Evolutionary conservation across 2,329 filamentous ascomycete genomes (phyloP).

Genomic region (Neonectria punicea): DNA sequence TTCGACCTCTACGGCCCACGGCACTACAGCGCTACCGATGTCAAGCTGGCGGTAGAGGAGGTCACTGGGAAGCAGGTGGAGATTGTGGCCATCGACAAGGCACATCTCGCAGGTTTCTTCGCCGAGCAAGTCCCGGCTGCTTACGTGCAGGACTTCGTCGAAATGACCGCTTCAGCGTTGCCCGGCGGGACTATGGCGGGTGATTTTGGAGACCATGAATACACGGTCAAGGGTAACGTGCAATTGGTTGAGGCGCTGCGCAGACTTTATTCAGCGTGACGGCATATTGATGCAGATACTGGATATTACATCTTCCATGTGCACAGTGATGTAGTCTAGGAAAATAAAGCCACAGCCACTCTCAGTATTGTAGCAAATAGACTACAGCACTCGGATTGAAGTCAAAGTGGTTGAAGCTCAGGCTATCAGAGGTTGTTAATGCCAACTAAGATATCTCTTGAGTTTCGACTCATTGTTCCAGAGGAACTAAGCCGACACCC

Average conservation of each 20-base stretch:
- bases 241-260: constrained; percentile 42
- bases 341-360: too few relatives aligned
- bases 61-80: constrained; percentile 40
- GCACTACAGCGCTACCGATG: constrained; percentile 43
- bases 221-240: constrained; percentile 37
- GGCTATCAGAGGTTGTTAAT: too few relatives aligned
- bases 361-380: too few relatives aligned
- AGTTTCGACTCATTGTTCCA: too few relatives aligned
- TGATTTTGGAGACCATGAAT: constrained; percentile 39
- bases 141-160: constrained; percentile 42
- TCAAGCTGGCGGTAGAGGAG: constrained; percentile 43
- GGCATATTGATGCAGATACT: too few relatives aligned
- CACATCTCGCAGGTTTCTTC: constrained; percentile 40
- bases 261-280: constrained; percentile 1
- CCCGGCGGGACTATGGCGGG: constrained; percentile 40
- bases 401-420: too few relatives aligned
- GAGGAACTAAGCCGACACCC: too few relatives aligned
- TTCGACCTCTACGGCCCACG: constrained; percentile 45
- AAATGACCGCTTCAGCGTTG: constrained; percentile 40
- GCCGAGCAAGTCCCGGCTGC: constrained; percentile 33
- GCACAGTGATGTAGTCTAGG: too few relatives aligned
- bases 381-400: too few relatives aligned
- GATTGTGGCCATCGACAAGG: constrained; percentile 36
- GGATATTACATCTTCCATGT: too few relatives aligned
- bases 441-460: too few relatives aligned